phyloP scores from a whole-genome alignment of 78 protist genomes.

The Ministeria vibrans region DNA sequence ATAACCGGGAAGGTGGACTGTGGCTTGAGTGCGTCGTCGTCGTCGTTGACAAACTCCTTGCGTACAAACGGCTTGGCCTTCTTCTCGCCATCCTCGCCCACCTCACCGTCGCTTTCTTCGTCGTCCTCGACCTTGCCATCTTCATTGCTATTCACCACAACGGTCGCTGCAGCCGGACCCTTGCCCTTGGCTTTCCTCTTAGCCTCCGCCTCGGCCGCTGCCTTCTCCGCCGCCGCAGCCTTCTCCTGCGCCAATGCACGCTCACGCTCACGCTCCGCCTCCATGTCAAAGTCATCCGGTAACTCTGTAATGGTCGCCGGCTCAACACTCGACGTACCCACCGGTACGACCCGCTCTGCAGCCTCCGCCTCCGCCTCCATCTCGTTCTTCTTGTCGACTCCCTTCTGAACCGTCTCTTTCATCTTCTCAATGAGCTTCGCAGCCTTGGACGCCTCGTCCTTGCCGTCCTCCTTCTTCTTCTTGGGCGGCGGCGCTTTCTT shows the following conservation, averaged over 20 bases:
- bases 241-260: constrained; percentile 3
- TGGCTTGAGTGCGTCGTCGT: neutral
- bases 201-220: neutral
- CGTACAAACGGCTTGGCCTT: neutral
- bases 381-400: neutral
- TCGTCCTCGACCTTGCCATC: neutral
- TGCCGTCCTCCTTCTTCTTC: too few relatives aligned
- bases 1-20: too few relatives aligned
- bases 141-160: neutral
- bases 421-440: neutral
- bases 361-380: neutral
- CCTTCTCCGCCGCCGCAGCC: constrained; percentile 1
- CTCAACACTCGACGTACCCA: neutral
- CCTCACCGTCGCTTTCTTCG: neutral
- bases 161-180: neutral
- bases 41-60: neutral
- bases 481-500: too few relatives aligned
- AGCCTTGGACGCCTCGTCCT: too few relatives aligned
- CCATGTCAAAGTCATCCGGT: too few relatives aligned
- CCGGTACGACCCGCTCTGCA: neutral
- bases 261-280: too few relatives aligned
- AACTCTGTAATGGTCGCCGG: neutral
- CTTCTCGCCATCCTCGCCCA: neutral
- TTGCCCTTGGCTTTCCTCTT: neutral
- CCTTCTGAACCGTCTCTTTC: neutral